phyloP scores from a whole-genome alignment of 371 early-diverging fungal species.

The Mortierella sp. region DNA sequence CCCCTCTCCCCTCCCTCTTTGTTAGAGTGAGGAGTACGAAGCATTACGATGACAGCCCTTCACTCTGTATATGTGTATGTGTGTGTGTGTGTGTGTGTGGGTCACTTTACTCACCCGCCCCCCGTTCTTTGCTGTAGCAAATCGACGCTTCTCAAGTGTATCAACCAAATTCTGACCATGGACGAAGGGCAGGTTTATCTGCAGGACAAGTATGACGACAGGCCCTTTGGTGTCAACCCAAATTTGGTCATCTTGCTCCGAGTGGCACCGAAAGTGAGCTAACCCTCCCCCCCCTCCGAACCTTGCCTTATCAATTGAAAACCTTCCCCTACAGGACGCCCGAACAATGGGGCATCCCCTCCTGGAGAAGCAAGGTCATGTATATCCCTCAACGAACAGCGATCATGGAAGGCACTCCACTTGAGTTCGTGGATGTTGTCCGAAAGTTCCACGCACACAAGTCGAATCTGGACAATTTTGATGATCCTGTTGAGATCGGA shows the following conservation, averaged over 20 bases:
- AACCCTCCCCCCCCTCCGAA: too few relatives aligned
- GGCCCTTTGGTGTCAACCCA: neutral
- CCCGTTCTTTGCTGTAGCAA: conserved; percentile 61
- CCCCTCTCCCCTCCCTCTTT: neutral
- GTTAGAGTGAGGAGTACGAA: too few relatives aligned
- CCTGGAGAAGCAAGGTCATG: conserved; percentile 82
- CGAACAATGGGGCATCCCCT: conserved; percentile 70
- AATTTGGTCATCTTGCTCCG: conserved; percentile 24
- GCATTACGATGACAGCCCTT: too few relatives aligned
- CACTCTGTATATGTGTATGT: too few relatives aligned
- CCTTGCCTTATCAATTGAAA: too few relatives aligned
- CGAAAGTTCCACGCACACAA: conserved; percentile 68
- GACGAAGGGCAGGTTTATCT: conserved; percentile 71
- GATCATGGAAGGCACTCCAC: conserved; percentile 77
- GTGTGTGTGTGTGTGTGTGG: too few relatives aligned
- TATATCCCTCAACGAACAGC: conserved; percentile 87
- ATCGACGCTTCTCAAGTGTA: conserved; percentile 85
- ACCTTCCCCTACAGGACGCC: conserved; percentile 53
- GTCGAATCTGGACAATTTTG: conserved; percentile 47
- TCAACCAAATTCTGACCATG: conserved; percentile 78
- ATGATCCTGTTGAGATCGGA: conserved; percentile 65
- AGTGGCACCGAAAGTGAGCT: too few relatives aligned
- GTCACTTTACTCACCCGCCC: too few relatives aligned
- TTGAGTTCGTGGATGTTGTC: conserved; percentile 72
- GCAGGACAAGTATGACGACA: conserved; percentile 57